Conservation (phyloP, 805 yeast species). For the Saturnispora hagleri region DNA sequence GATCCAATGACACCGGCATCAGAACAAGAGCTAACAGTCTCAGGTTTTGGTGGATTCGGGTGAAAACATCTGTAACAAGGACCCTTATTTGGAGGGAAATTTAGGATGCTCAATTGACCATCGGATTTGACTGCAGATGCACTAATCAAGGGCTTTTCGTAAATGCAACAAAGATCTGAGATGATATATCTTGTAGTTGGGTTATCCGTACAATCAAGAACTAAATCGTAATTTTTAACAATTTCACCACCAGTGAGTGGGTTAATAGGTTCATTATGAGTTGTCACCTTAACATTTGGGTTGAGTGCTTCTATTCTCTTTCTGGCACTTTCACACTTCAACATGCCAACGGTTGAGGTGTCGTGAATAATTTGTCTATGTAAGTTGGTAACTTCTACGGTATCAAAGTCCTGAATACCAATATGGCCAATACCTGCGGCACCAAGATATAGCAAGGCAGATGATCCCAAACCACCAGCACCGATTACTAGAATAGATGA, state of each 20-base stretch:
- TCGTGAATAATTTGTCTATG: constrained; percentile 86
- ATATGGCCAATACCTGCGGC: constrained; percentile 84
- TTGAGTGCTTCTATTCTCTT: constrained; percentile 45
- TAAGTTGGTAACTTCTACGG: constrained; percentile 74
- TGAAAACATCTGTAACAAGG: constrained; percentile 95
- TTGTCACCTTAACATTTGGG: constrained; percentile 50
- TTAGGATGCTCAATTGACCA: constrained; percentile 77
- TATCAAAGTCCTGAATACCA: constrained; percentile 83
- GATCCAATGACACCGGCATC: constrained; percentile 96
- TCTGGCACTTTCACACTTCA: constrained; percentile 76
- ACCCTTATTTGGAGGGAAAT: constrained; percentile 47
- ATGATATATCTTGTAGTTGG: constrained; percentile 82
- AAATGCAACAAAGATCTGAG: constrained; percentile 70
- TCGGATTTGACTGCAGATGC: constrained; percentile 90
- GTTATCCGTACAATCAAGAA: constrained; percentile 91
- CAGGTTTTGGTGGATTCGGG: constrained; percentile 84
- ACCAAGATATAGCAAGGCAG: constrained; percentile 72
- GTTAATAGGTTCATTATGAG: constrained; percentile 44
- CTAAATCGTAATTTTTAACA: constrained; percentile 56
- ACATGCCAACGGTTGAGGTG: constrained; percentile 52
- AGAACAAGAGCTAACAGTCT: constrained; percentile 71
- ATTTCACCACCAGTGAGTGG: constrained; percentile 54
- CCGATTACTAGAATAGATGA: constrained; percentile 73
- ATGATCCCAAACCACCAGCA: constrained; percentile 96
- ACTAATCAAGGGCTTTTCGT: constrained; percentile 67